Evolutionary conservation across 179 eudicot genomes (phyloP), one percentile per base, ranked within the genome.

Genomic region (Camellia oleifera): DNA sequence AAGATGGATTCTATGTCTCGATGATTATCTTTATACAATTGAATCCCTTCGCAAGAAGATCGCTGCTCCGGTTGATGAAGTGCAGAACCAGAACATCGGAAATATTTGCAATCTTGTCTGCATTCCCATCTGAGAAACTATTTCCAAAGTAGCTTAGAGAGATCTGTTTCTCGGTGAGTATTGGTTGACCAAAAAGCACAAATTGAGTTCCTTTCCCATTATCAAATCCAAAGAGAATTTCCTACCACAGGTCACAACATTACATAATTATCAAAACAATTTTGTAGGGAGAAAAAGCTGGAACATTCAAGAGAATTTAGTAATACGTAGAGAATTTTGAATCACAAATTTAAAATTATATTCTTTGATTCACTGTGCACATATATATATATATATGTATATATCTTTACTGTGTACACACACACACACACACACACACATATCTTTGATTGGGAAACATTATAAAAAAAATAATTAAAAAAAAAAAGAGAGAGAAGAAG

Each of bases 131-230:
- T 2, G 80, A 80, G 60, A 84, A 85, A 67, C 76, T 81, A 80
- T 83, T 83, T 44, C 80, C 80, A 2, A 88, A 85, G 76, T 87
- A 72, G 80, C 88, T 89, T 32, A 82, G 77, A 13, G 94, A 88
- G 60, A 94, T 88, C 80, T 92, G 94, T 77, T 92, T 87, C 86
- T 91, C 91, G 0, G 98, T 91, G 3, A 91, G 92, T 78, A 94
- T 94, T 3, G 91, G 92, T 80, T 83, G 90, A 67, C 98, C 98
- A 46, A 94, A 94, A 23, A 94, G 95, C 82, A 89, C 83, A 42
- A 94, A 82, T 62, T 80, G 93, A 11, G 90, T 81, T 53, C 78
- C 78, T 64, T 86, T 80, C 62, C 44, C 67, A 9, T 58, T 78
- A 56, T 32, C 14, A 74, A 56, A 12, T 32, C 4, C 32, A 7